Conservation (phyloP, 345 rosid genomes). For the Acer saccharum region DNA sequence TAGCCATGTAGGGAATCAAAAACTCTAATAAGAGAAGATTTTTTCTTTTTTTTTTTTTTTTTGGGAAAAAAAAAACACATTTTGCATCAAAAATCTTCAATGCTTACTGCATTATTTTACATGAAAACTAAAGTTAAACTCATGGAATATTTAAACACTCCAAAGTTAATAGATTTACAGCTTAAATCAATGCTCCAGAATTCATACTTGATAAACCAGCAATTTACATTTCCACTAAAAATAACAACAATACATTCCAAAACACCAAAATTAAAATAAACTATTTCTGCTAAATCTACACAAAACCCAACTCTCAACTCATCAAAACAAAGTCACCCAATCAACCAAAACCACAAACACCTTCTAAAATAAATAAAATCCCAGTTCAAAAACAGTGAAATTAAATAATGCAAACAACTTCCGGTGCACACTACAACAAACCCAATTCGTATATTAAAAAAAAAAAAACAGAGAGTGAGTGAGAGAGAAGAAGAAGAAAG, state of each 20-base stretch:
- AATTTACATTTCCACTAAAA: slow-evolving; percentile 6
- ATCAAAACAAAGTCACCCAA: neutral
- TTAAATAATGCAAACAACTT: neutral
- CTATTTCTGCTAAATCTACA: neutral
- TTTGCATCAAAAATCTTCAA: neutral
- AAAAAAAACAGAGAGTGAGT: neutral
- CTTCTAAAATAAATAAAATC: neutral
- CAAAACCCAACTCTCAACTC: neutral
- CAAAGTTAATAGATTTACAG: neutral
- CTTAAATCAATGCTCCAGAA: neutral
- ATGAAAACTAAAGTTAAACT: neutral
- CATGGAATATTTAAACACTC: neutral
- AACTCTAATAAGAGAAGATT: neutral
- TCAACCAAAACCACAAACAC: neutral
- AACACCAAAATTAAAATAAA: neutral
- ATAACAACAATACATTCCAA: neutral
- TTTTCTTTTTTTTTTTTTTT: too few species aligned
- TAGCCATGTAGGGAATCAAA: neutral
- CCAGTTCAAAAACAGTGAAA: neutral
- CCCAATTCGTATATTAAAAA: neutral
- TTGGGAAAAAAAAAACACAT: neutral
- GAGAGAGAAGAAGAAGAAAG: slow-evolving; percentile 6
- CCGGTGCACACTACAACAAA: neutral
- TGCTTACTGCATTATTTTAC: neutral
- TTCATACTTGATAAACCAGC: neutral